A percentile compares a stretch with the other conserved stretches of the same genome.
phyloP scores from a whole-genome alignment of 2,329 filamentous ascomycete genomes.

The Mycosphaerella arachidis region DNA sequence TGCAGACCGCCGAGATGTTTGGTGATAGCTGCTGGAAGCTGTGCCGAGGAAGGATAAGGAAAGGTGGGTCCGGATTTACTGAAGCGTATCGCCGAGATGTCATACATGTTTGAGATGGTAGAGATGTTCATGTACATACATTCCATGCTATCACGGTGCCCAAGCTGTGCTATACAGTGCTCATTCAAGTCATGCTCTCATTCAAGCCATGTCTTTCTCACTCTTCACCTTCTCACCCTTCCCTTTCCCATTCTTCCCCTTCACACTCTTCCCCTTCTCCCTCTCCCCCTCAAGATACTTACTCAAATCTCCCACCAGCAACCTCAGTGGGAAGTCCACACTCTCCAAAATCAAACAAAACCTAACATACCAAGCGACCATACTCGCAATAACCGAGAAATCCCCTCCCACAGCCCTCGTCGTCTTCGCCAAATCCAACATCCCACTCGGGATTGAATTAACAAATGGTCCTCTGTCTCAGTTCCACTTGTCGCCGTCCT shows the following conservation, averaged over 20 bases:
- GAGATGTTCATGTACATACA: neutral
- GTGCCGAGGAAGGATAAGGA: neutral
- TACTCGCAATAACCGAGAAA: conserved; percentile 12
- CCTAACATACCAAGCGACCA: conserved; percentile 18
- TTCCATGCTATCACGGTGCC: neutral
- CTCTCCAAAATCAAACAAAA: conserved; percentile 17
- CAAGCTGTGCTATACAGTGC: neutral
- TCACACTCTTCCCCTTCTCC: conserved; percentile 12
- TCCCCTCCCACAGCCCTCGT: conserved; percentile 8
- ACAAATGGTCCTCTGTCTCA: neutral
- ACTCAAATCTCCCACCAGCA: conserved; percentile 20
- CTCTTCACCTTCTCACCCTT: conserved; percentile 14
- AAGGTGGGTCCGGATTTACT: too few relatives aligned
- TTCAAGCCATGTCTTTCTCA: conserved; percentile 10
- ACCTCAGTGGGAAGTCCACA: conserved; percentile 18
- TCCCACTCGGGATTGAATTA: conserved; percentile 6
- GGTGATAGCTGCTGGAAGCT: neutral
- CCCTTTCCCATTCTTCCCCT: conserved; percentile 17
- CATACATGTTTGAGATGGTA: too few relatives aligned
- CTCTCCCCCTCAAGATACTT: conserved; percentile 16
- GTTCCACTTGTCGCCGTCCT: neutral
- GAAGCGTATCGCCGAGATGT: too few relatives aligned
- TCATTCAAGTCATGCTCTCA: neutral
- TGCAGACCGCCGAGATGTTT: neutral
- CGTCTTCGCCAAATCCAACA: conserved; percentile 2